Evolutionary conservation across 805 yeast genomes (phyloP), one percentile per base, ranked within the genome.

Genomic region (Myxozyma geophila): DNA sequence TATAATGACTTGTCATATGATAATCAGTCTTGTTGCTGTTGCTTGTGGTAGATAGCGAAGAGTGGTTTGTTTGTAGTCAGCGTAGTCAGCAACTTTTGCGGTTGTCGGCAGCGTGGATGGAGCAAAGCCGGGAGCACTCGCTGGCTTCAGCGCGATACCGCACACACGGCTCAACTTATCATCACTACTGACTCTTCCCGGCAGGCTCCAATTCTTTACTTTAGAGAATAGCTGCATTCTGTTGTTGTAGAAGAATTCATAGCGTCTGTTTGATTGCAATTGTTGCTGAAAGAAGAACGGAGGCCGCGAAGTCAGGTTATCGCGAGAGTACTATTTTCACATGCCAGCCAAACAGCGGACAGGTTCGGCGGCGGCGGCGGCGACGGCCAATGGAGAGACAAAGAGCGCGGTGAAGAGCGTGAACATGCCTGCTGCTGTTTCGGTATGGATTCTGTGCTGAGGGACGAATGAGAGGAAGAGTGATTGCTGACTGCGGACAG

Each of bases 341-440:
- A 51, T 51, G 54, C 54, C 54, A 51, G 54, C 54, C 4, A 51
- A 37, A 37, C 54, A 17, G 19, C 43, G 40, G 17, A 19, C 54
- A 17, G 15, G 36, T 23, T 19, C 50, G n/a, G 35, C 54, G 7
- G 54, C 28, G 41, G 5, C 40, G 21, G 3, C 50, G n/a, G 35
- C 54, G 7, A 44, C 28, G 41, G 5, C 40, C 21, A 35, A n/a
- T 23, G 53, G 53, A 12, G 33, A 19, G 40, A 17, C 36, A 5
- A 49, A 49, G 53, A 49, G 53, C 13, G 40, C 53, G 1, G 15
- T 19, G 13, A 51, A 37, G 43, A 35, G 33, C 3, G 44, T 44
- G n/a, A n/a, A n/a, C n/a, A n/a, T n/a, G n/a, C n/a, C n/a, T 33
- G 39, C 17, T 13, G 10, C 17, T 9, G 19, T 6, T 12, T n/a